A percentile compares a stretch with the other conserved stretches of the same genome.
These are phyloP conservation scores for Onygenales sp. DNA, from an alignment of 2,329 filamentous ascomycete genomes.

Conservation along the genomic window DNA sequence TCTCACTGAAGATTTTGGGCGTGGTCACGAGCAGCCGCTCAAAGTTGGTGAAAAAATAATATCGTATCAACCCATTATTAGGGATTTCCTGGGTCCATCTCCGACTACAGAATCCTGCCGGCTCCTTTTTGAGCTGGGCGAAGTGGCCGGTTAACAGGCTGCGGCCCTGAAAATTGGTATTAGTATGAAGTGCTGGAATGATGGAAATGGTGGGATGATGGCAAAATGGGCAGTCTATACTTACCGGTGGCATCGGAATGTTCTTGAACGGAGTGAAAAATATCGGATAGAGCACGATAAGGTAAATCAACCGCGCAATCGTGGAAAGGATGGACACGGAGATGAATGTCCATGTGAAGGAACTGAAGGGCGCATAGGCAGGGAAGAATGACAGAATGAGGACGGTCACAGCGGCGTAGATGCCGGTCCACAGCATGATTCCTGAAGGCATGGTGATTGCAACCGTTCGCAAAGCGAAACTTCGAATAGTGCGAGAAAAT, in stretches of 20 bases:
- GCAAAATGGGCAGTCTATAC: constrained; percentile 11
- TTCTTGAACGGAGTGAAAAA: constrained; percentile 50
- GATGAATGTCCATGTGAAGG: constrained; percentile 4
- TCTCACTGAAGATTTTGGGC: constrained; percentile 58
- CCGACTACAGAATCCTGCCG: constrained; percentile 28
- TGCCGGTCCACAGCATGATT: not conserved
- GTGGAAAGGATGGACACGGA: not conserved
- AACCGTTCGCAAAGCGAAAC: too few relatives aligned
- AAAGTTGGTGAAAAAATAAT: constrained; percentile 51
- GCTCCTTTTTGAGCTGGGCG: constrained; percentile 24
- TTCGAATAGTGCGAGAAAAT: too few relatives aligned
- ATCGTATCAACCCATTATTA: constrained; percentile 61
- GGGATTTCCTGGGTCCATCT: constrained; percentile 51
- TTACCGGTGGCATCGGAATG: constrained; percentile 44
- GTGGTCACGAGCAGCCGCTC: constrained; percentile 54
- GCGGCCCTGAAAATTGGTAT: constrained; percentile 19
- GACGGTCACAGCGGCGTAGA: not conserved
- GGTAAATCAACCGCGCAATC: constrained; percentile 15
- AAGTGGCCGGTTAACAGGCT: constrained; percentile 40
- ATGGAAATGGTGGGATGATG: not conserved
- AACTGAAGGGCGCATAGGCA: not conserved
- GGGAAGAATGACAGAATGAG: not conserved
- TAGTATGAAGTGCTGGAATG: not conserved
- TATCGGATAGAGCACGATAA: constrained; percentile 46
- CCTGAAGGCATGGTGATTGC: not conserved